Evolutionary conservation across 805 yeast genomes (phyloP).

Genomic region (Yarrowia sp.): DNA sequence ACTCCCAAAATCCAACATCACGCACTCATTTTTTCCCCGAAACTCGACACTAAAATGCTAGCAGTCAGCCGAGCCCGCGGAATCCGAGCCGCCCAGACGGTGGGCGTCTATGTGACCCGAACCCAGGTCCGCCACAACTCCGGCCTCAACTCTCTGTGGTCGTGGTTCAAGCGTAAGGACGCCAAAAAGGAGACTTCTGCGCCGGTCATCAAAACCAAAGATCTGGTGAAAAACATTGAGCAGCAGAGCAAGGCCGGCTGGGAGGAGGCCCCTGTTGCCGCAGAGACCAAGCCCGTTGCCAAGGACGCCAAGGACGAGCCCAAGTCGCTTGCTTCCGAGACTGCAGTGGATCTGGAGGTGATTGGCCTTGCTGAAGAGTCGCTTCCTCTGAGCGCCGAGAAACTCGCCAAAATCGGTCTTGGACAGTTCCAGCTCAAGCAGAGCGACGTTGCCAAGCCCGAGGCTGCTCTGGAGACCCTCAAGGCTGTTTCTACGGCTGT

Average conservation of each 20-base stretch:
- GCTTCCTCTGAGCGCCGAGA: conserved; percentile 27
- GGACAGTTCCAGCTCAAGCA: not conserved
- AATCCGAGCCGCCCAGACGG: not conserved
- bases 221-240: conserved; percentile 29
- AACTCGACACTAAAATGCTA: not conserved
- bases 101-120: not conserved
- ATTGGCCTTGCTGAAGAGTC: conserved; percentile 30
- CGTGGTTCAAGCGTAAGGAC: conserved; percentile 26
- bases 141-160: conserved; percentile 10
- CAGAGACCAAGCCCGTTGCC: not conserved
- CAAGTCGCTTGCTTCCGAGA: not conserved
- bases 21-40: not conserved
- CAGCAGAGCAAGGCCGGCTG: conserved; percentile 24
- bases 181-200: not conserved
- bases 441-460: conserved; percentile 27
- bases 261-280: conserved; percentile 13
- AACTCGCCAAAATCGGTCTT: not conserved
- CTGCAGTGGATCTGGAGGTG: conserved; percentile 29
- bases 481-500: not conserved
- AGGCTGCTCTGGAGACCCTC: conserved; percentile 4
- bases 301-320: not conserved
- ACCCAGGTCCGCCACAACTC: conserved; percentile 17
- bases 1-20: not conserved
- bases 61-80: not conserved
- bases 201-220: conserved; percentile 29